Percentiles rank a stretch among this genome's conserved stretches.
phyloP scores from a whole-genome alignment of 129 eudicot genomes.

The Centella asiatica region DNA sequence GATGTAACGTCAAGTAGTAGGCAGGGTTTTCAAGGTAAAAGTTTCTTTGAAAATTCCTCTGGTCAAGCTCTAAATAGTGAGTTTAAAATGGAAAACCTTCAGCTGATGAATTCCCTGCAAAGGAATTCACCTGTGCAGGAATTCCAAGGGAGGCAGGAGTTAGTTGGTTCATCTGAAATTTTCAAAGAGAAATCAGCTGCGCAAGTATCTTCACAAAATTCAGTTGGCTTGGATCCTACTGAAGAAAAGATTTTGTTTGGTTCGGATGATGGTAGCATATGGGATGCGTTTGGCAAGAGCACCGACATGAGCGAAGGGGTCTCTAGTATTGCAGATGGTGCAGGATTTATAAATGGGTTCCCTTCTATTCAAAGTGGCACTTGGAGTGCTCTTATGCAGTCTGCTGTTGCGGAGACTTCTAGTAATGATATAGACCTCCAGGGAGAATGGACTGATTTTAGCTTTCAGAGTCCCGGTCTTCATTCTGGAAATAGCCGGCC shows the following conservation, averaged over 20 bases:
- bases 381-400: slow-evolving; percentile 99
- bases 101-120: slow-evolving; percentile 35
- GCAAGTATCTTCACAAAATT: slow-evolving; percentile 29
- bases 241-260: slow-evolving; percentile 90
- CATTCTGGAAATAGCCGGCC: slow-evolving; percentile 27
- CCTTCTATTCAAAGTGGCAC: slow-evolving; percentile 86
- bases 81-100: slow-evolving; percentile 31
- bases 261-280: slow-evolving; percentile 74
- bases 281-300: slow-evolving; percentile 78
- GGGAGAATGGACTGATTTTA: slow-evolving; percentile 55
- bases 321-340: slow-evolving; percentile 36
- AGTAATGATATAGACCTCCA: slow-evolving; percentile 44
- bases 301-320: slow-evolving; percentile 29
- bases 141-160: slow-evolving; percentile 26
- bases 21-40: slow-evolving; percentile 41
- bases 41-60: slow-evolving; percentile 36
- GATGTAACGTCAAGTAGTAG: slow-evolving; percentile 22
- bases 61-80: slow-evolving; percentile 37
- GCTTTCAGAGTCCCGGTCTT: slow-evolving; percentile 32
- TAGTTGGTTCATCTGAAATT: slow-evolving; percentile 21
- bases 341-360: slow-evolving; percentile 34
- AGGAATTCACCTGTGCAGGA: slow-evolving; percentile 28
- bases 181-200: slow-evolving; percentile 26
- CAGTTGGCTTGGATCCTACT: slow-evolving; percentile 62
- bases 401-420: slow-evolving; percentile 89